phyloP scores from a whole-genome alignment of 129 eudicot species.

The Oenanthe sinensis region DNA sequence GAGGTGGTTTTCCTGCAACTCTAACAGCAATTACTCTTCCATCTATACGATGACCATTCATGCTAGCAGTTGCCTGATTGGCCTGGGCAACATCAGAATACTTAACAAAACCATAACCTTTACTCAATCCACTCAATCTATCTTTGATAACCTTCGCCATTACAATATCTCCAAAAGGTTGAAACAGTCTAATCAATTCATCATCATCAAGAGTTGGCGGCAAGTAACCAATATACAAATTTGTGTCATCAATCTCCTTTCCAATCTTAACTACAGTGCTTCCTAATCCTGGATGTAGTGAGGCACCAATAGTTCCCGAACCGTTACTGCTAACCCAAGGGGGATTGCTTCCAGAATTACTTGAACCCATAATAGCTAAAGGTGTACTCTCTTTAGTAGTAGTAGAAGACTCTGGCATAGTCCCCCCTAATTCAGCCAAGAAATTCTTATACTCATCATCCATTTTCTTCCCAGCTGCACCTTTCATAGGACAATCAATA shows the following conservation, averaged over 20 bases:
- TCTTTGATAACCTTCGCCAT: constrained; percentile 95
- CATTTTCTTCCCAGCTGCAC: constrained; percentile 81
- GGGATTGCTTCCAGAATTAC: constrained; percentile 43
- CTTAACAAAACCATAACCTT: constrained; percentile 93
- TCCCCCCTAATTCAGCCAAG: constrained; percentile 86
- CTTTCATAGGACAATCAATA: constrained; percentile 85
- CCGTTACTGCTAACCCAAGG: constrained; percentile 40
- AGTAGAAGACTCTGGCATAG: constrained; percentile 55
- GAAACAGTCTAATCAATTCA: constrained; percentile 54
- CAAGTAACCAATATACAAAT: constrained; percentile 75
- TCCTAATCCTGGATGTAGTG: constrained; percentile 60
- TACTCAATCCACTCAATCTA: constrained; percentile 57
- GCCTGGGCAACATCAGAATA: constrained; percentile 69
- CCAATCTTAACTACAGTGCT: constrained; percentile 40
- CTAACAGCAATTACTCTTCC: constrained; percentile 90
- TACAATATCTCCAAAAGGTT: constrained; percentile 78
- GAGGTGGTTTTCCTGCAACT: constrained; percentile 93
- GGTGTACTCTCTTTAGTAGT: constrained; percentile 35
- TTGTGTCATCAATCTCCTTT: constrained; percentile 75
- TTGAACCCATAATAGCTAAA: constrained; percentile 45
- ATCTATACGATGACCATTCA: constrained; percentile 77
- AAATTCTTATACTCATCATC: constrained; percentile 86
- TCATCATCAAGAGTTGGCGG: constrained; percentile 90
- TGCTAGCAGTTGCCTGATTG: constrained; percentile 64
- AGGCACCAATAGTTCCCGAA: constrained; percentile 19